Percentiles rank a stretch among this genome's conserved stretches.
These are phyloP conservation scores for Lipomyces yamanashiensis DNA, from an alignment of 805 yeast genomes.

Conservation along the genomic window DNA sequence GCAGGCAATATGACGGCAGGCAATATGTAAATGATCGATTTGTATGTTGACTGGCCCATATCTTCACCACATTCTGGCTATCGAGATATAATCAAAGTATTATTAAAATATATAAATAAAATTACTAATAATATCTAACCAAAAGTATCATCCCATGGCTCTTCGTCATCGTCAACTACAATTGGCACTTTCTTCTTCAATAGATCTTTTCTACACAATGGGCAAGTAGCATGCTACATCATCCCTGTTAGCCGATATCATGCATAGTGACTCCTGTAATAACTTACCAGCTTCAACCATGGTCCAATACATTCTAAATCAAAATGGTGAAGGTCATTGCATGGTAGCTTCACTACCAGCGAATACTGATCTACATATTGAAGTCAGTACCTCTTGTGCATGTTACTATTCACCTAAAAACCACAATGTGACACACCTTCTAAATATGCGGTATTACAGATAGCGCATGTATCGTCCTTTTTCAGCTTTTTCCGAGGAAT, in stretches of 20 bases:
- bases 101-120: background rate
- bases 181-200: slow-evolving; percentile 53
- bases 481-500: slow-evolving; percentile 55
- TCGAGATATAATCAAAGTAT: background rate
- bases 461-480: slow-evolving; percentile 71
- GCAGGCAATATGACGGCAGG: too few relatives aligned
- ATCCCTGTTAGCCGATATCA: too few relatives aligned
- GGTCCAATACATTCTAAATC: slow-evolving; percentile 91
- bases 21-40: background rate
- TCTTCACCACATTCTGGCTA: background rate
- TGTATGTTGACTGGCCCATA: slow-evolving; percentile 3
- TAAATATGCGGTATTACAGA: slow-evolving; percentile 73
- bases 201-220: slow-evolving; percentile 80
- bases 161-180: slow-evolving; percentile 67
- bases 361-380: slow-evolving; percentile 64
- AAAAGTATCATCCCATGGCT: slow-evolving; percentile 75
- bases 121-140: slow-evolving; percentile 50
- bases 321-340: slow-evolving; percentile 70
- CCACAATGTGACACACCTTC: slow-evolving; percentile 43
- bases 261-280: slow-evolving; percentile 44
- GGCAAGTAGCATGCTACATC: slow-evolving; percentile 57
- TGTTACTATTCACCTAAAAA: background rate
- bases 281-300: slow-evolving; percentile 65
- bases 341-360: slow-evolving; percentile 73
- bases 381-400: background rate